A percentile compares a stretch with the other conserved stretches of the same genome.
phyloP scores from a whole-genome alignment of 139 green algal species.

The Spirogloea muscicola region DNA sequence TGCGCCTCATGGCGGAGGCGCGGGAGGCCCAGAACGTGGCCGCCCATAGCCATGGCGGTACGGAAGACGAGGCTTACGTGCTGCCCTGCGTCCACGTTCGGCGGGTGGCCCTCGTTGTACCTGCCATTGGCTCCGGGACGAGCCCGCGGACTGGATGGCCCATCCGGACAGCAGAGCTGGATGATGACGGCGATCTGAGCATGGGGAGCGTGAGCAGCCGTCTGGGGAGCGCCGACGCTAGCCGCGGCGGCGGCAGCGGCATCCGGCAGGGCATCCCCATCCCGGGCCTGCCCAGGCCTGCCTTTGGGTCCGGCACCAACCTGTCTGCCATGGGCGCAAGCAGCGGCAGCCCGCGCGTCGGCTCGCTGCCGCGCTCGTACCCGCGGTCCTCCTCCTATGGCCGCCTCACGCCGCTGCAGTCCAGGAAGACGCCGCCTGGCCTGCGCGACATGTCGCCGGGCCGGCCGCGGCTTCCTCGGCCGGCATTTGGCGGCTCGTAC shows the following conservation, averaged over 20 bases:
- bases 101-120: too few relatives aligned
- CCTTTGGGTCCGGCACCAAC: conserved; percentile 22
- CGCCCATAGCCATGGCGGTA: too few relatives aligned
- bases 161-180: too few relatives aligned
- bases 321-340: neutral
- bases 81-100: too few relatives aligned
- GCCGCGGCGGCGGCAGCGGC: too few relatives aligned
- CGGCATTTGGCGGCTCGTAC: neutral
- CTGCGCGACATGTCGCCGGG: neutral
- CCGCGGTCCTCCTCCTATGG: neutral
- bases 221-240: too few relatives aligned
- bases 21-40: conserved; percentile 52
- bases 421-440: neutral
- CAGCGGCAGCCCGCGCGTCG: neutral
- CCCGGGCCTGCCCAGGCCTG: conserved; percentile 3
- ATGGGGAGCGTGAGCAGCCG: too few relatives aligned
- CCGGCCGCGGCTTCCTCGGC: neutral
- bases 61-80: too few relatives aligned
- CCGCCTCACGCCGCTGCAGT: neutral
- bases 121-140: too few relatives aligned
- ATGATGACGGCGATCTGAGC: too few relatives aligned
- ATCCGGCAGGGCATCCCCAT: conserved; percentile 9
- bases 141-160: too few relatives aligned
- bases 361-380: too few relatives aligned
- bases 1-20: conserved; percentile 83